These are phyloP conservation scores for Wickerhamomyces sp. DNA, from an alignment of 1,139 yeast species.

Conservation along the genomic window DNA sequence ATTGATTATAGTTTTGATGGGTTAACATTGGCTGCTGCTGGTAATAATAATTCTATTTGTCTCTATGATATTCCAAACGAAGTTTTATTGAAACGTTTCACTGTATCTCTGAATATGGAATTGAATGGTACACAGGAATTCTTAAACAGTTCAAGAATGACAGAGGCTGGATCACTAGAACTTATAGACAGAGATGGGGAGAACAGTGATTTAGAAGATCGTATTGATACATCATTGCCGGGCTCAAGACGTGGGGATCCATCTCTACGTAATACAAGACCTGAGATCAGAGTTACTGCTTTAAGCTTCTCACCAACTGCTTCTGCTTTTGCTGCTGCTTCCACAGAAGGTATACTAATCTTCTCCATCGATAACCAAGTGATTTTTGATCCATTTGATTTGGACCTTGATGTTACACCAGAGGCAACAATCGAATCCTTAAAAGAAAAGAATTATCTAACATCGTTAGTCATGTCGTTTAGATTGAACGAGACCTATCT, in stretches of 20 bases:
- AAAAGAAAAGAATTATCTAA: conserved; percentile 64
- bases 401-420: conserved; percentile 91
- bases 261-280: conserved; percentile 70
- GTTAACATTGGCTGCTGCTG: conserved; percentile 81
- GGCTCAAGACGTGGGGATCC: conserved; percentile 90
- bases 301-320: conserved; percentile 89
- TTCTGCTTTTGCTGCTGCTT: conserved; percentile 88
- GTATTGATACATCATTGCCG: conserved; percentile 73
- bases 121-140: conserved; percentile 82
- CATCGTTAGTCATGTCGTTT: conserved; percentile 90
- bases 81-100: conserved; percentile 76
- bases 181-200: conserved; percentile 84
- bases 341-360: conserved; percentile 88
- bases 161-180: conserved; percentile 86
- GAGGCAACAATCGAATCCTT: conserved; percentile 63
- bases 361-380: conserved; percentile 75
- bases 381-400: conserved; percentile 90
- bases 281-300: conserved; percentile 75
- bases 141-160: conserved; percentile 75
- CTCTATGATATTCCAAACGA: conserved; percentile 86
- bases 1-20: conserved; percentile 90
- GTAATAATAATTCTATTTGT: conserved; percentile 88
- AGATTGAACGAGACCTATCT: conserved; percentile 79
- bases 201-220: conserved; percentile 78
- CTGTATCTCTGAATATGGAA: conserved; percentile 84